Base-by-base conservation (phyloP, 2,329 filamentous ascomycete genomes). In the Botrytis aclada region DNA sequence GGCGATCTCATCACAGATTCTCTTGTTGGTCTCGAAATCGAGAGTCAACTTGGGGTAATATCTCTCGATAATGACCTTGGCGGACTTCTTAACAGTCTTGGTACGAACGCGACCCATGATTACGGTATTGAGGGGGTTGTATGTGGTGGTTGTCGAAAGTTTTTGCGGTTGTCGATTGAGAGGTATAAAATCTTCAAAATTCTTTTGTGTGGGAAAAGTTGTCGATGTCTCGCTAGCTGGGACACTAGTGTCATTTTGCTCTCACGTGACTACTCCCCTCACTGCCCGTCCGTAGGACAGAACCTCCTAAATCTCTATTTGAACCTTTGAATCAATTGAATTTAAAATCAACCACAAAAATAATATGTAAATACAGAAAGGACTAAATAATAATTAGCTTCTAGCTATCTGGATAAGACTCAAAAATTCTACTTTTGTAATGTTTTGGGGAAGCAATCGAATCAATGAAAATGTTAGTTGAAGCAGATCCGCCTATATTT, bases 1-100 rank as follows among this genome's bases (percentile, higher is more conserved):
- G 83, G 96, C 96, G 82, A 99, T 96, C 88, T 99, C 96, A 94
- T 98, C 96, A 89, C 96, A 98, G 83, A 98, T 97, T 83, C 94
- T 90, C 93, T 98, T 98, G 93, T 98, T 98, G 90, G 93, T 97
- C 92, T 99, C 96, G 88, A 99, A 99, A 89, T 99, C 96, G 83
- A 98, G 93, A 78, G 95, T 98, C 85, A 99, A 90, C 87, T 94
- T 94, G 84, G 96, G 96, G 88, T 97, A 97, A 89, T 96, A 97
- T 80, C 93, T 90, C 92, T 98, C 95, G 87, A 99, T 98, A 88
- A 98, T 95, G 90, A 98, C 94, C 93, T 99, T 99, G 88, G 96
- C 95, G 89, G 90, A 80, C 78, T 81, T 81, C 77, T 81, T 80
- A 73, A 83, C 82, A 51, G 80, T 81, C 81, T 84, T 84, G 75